phyloP scores from a whole-genome alignment of 805 yeast genomes.

The Komagataella populi region DNA sequence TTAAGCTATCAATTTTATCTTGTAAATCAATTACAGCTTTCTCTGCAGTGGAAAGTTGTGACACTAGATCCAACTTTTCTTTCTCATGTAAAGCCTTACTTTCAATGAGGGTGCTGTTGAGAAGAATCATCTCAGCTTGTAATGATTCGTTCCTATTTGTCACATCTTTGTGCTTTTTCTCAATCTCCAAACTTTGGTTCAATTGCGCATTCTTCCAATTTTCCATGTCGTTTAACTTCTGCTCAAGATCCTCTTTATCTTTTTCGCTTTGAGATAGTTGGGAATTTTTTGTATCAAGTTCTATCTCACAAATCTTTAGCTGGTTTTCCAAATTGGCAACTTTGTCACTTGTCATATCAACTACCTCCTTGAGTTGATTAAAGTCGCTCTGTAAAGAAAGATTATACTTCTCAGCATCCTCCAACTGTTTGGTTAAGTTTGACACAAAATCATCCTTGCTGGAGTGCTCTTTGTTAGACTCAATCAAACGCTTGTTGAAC shows the following conservation, averaged over 20 bases:
- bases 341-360: neutral
- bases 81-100: neutral
- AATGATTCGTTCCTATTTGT: neutral
- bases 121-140: neutral
- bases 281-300: neutral
- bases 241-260: neutral
- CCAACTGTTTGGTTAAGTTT: neutral
- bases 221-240: neutral
- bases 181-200: neutral
- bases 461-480: neutral
- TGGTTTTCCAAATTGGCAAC: neutral
- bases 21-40: neutral
- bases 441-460: neutral
- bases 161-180: neutral
- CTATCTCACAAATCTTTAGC: neutral
- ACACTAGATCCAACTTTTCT: neutral
- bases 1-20: neutral
- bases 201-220: neutral
- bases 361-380: neutral
- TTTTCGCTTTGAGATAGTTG: neutral
- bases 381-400: neutral
- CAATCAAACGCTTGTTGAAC: neutral
- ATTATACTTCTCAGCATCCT: neutral
- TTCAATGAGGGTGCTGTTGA: neutral
- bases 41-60: neutral